Evolutionary conservation across 768 basidiomycete species (phyloP), one percentile per base, ranked within the genome.

Genomic region (Pleurotus tuoliensis): DNA sequence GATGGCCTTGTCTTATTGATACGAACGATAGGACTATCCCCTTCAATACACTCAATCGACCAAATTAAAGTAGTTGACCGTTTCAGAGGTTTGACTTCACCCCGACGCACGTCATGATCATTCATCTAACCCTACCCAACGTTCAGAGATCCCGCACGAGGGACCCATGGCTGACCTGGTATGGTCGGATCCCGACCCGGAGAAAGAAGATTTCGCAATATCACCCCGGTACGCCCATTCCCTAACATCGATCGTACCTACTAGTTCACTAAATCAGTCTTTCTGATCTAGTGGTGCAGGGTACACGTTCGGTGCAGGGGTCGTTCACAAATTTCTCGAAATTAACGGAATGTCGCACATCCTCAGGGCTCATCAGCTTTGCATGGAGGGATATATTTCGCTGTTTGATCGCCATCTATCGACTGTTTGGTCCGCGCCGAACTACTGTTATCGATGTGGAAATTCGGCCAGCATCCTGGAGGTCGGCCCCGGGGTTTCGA

Each of bases 151-250:
- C 57, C 97, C 97, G 43, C 97, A 98, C 64, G 97, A 99, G 71
- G 97, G 97, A 3, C 96, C 97, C 24, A 98, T 99, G 94, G 96
- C 96, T 11, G 97, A 99, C 80, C 82, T 99, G 25, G 97, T 99
- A 1, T 99, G 97, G 97, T 98, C 95, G 45, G 97, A 99, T 81
- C 97, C 97, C 37, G 97, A 99, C 74, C 86, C 93, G 38, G 97
- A 99, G 71, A 99, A 98, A 71, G 97, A 98, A 70, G 97, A 98
- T 66, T 99, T 98, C 69, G 96, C 97, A 25, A 98, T 99, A 72
- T 97, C 94, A 58, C 96, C 96, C 56, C 84, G 96, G 94, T 96
- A 61, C 56, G 82, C 73, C 22, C 49, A 9, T 45, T 61, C 58
- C 47, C 47, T 44, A 60, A 58, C 56, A 49, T 58, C 49, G 58